A percentile compares a stretch with the other conserved stretches of the same genome.
Conservation (phyloP, 2,329 filamentous ascomycete species). For the Ceratocystis eucalypticola region DNA sequence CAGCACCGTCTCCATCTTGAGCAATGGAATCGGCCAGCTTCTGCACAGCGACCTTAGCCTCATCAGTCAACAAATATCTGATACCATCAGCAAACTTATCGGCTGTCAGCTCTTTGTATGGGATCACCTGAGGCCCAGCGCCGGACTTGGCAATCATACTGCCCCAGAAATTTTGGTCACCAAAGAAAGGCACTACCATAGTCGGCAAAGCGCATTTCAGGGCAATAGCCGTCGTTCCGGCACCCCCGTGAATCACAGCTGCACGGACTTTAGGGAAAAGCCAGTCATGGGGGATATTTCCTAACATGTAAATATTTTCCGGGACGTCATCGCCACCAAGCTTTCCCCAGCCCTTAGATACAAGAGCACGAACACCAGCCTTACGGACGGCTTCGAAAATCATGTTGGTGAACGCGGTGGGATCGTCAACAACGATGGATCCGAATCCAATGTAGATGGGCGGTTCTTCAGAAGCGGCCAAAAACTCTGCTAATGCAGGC, state of each 20-base stretch:
- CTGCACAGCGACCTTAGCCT: slow-evolving; percentile 43
- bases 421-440: slow-evolving; percentile 61
- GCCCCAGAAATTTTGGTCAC: slow-evolving; percentile 69
- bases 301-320: slow-evolving; percentile 56
- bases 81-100: slow-evolving; percentile 59
- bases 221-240: slow-evolving; percentile 62
- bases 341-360: slow-evolving; percentile 65
- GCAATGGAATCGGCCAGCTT: slow-evolving; percentile 49
- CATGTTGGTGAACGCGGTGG: slow-evolving; percentile 52
- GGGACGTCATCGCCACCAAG: slow-evolving; percentile 47
- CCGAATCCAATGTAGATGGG: slow-evolving; percentile 67
- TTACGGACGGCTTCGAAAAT: slow-evolving; percentile 55
- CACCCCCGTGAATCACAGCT: slow-evolving; percentile 64
- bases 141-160: slow-evolving; percentile 49
- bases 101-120: slow-evolving; percentile 51
- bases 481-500: slow-evolving; percentile 39
- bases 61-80: slow-evolving; percentile 48
- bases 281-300: slow-evolving; percentile 66
- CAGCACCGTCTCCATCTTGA: slow-evolving; percentile 51
- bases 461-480: slow-evolving; percentile 37
- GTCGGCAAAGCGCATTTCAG: slow-evolving; percentile 58
- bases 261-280: slow-evolving; percentile 53
- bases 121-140: slow-evolving; percentile 53
- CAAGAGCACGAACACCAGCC: slow-evolving; percentile 55
- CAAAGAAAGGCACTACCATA: slow-evolving; percentile 68